Evolutionary conservation across 1,284 basidiomycete genomes (phyloP).

Genomic region (Naganishia sp.): DNA sequence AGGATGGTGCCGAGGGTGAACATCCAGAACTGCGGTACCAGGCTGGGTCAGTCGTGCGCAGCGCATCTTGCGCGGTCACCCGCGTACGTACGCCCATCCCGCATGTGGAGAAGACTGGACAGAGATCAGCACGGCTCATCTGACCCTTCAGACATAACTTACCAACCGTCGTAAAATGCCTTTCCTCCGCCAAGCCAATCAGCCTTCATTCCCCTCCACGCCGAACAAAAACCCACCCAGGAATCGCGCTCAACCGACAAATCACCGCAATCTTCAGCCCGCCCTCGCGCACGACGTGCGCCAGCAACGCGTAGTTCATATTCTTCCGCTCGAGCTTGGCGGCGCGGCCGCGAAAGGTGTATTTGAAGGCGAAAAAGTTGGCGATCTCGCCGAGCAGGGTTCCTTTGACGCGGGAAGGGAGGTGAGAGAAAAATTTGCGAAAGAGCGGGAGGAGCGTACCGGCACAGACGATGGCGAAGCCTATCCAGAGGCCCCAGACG

Average conservation of each 20-base stretch:
- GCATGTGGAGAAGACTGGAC: not conserved
- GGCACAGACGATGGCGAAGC: slow-evolving; percentile 67
- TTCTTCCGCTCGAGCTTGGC: slow-evolving; percentile 71
- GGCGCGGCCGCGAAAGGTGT: slow-evolving; percentile 62
- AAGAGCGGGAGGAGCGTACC: slow-evolving; percentile 59
- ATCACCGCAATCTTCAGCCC: slow-evolving; percentile 75
- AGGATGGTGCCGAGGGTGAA: slow-evolving; percentile 71
- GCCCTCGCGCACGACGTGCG: slow-evolving; percentile 72
- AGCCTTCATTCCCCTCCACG: not conserved
- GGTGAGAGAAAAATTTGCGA: slow-evolving; percentile 40
- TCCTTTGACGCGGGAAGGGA: slow-evolving; percentile 1
- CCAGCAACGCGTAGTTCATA: slow-evolving; percentile 73
- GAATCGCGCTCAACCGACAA: slow-evolving; percentile 74
- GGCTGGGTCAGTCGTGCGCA: slow-evolving; percentile 75
- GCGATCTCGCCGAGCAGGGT: slow-evolving; percentile 62
- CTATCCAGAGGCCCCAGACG: slow-evolving; percentile 70
- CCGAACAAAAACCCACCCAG: slow-evolving; percentile 57
- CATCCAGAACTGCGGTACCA: slow-evolving; percentile 57
- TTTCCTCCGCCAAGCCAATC: not conserved
- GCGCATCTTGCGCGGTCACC: slow-evolving; percentile 61
- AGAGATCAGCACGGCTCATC: not conserved
- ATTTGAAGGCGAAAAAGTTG: slow-evolving; percentile 62
- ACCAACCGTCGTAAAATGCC: not conserved
- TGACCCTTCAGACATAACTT: not conserved
- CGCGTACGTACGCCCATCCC: slow-evolving; percentile 37